These are phyloP conservation scores for Russula lepida DNA, from an alignment of 768 basidiomycete species.

Conservation along the genomic window DNA sequence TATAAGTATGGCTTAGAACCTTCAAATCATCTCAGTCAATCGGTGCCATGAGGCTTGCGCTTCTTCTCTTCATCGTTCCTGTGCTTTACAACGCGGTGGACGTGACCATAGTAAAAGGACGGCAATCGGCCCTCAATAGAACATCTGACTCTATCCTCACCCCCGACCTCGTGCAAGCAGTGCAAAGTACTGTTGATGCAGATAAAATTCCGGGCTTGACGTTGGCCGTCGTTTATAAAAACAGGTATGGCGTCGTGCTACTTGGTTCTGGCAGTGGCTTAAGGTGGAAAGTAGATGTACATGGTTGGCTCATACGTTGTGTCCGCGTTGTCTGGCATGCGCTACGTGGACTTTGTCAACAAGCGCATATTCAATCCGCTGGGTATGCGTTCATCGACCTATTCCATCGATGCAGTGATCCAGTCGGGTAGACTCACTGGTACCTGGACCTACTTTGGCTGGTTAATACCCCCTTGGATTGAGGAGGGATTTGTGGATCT, in stretches of 20 bases:
- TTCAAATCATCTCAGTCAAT: neutral
- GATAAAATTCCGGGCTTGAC: conserved; percentile 4
- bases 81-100: neutral
- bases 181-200: neutral
- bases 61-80: neutral
- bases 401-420: conserved; percentile 29
- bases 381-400: conserved; percentile 36
- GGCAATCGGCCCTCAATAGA: neutral
- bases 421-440: conserved; percentile 29
- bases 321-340: conserved; percentile 25
- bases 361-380: conserved; percentile 36
- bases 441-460: conserved; percentile 28
- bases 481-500: conserved; percentile 22
- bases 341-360: conserved; percentile 34
- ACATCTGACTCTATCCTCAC: conserved; percentile 4
- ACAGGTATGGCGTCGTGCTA: conserved; percentile 22
- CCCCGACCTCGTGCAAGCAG: neutral
- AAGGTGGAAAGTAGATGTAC: conserved; percentile 31
- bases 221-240: conserved; percentile 8
- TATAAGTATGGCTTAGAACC: neutral
- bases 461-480: conserved; percentile 30
- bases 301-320: conserved; percentile 31
- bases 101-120: neutral
- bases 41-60: neutral
- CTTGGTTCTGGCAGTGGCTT: neutral